Evolutionary conservation across 2,329 filamentous ascomycete species (phyloP), one percentile per base, ranked within the genome.

Genomic region (Exutisphaerella laricina): DNA sequence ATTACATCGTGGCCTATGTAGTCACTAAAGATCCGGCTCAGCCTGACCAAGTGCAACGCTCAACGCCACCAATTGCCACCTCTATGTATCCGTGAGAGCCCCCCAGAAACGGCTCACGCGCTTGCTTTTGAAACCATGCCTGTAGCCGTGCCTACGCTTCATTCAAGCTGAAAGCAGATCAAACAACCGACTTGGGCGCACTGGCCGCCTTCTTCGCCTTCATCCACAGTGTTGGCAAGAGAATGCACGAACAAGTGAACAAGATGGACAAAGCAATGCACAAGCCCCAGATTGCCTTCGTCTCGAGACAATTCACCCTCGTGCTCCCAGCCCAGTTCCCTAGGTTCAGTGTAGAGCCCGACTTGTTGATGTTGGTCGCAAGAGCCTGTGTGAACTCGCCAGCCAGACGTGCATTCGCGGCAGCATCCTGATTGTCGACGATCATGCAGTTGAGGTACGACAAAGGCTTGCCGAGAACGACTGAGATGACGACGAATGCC

Each of bases 231-330:
- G 69, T 70, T 2, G 70, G 70, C 45, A 74, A 56, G 21, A 73
- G 59, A 7, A 68, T 54, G 40, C 58, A 64, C 8, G 69, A 71
- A 38, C 65, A 67, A 7, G 66, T 67, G 55, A 71, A 73, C 14
- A 73, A 55, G 39, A 74, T 66, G 52, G 76, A 88, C 37, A 94
- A 75, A 4, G 81, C 81, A 64, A 95, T 89, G 63, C 80, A 78
- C 47, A 95, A 67, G 1, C 88, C 88, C 89, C 88, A 95, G 53
- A 92, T 78, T 12, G 84, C 79, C 74, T 94, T 94, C 64, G 88
- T 80, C 70, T 92, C 81, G 58, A 82, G 80, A 70, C 89, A 96
- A 42, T 85, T 84, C 13, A 75, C 59, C 60, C 72, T 75, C 9
- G 71, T 79, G 6, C 74, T 71, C n/a, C 76, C 77, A 32, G 78